Percentiles rank a stretch among this genome's conserved stretches.
Evolutionary conservation across 495 filamentous ascomycete genomes (phyloP).

Genomic region (Emericellopsis terricola): DNA sequence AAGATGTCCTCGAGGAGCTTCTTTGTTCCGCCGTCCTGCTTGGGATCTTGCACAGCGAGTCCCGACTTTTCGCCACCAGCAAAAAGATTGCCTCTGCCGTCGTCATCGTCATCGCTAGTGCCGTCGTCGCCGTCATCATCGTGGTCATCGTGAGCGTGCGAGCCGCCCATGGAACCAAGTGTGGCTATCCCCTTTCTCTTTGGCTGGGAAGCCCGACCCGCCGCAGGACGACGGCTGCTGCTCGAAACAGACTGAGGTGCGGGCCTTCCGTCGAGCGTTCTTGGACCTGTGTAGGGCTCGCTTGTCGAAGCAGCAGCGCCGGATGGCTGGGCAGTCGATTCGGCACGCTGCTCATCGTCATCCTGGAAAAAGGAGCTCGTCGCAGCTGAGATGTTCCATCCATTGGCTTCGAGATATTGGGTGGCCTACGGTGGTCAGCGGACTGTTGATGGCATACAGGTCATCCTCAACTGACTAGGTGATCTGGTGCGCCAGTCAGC

Average conservation of each 20-base stretch:
- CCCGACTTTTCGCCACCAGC: slow-evolving; percentile 95
- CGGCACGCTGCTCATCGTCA: slow-evolving; percentile 30
- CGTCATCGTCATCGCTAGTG: slow-evolving; percentile 41
- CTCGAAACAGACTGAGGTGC: slow-evolving; percentile 24
- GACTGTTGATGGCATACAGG: too few relatives aligned
- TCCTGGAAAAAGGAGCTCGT: slow-evolving; percentile 55
- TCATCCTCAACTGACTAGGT: too few relatives aligned
- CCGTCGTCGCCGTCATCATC: slow-evolving; percentile 40
- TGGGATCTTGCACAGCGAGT: slow-evolving; percentile 81
- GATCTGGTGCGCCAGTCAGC: slow-evolving; percentile 50
- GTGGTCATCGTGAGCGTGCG: slow-evolving; percentile 25
- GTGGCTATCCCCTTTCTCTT: slow-evolving; percentile 37
- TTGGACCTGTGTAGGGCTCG: slow-evolving; percentile 31
- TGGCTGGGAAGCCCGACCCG: slow-evolving; percentile 3
- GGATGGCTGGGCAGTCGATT: slow-evolving; percentile 9
- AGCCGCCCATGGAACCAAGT: slow-evolving; percentile 30
- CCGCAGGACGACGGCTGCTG: slow-evolving; percentile 16
- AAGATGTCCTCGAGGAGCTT: slow-evolving; percentile 63
- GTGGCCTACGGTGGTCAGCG: too few relatives aligned
- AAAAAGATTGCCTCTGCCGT: slow-evolving; percentile 64
- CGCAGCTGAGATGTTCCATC: slow-evolving; percentile 54
- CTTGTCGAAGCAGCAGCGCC: too few relatives aligned
- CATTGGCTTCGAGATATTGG: slow-evolving; percentile 44
- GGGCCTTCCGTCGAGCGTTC: slow-evolving; percentile 36
- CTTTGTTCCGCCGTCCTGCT: slow-evolving; percentile 35